A percentile compares a stretch with the other conserved stretches of the same genome.
Evolutionary conservation across 371 early-diverging fungal genomes (phyloP).

Genomic region (Mucor irregularis): DNA sequence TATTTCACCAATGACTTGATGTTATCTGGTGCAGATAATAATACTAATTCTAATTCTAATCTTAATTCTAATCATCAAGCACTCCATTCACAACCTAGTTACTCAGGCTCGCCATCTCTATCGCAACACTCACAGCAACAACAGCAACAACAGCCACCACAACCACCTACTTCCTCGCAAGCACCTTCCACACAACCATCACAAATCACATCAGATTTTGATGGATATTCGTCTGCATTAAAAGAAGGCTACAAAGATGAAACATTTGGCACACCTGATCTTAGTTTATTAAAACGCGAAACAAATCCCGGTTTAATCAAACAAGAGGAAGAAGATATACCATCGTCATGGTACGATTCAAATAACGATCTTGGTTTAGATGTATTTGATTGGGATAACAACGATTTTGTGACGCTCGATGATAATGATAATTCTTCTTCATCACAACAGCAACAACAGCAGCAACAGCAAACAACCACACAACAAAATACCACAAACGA

Average conservation of each 20-base stretch:
- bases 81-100: not conserved
- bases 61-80: not conserved
- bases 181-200: not conserved
- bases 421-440: conserved; percentile 3
- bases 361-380: conserved; percentile 31
- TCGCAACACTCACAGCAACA: conserved; percentile 5
- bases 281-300: conserved; percentile 2
- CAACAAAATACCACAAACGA: not conserved
- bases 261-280: conserved; percentile 27
- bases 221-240: conserved; percentile 21
- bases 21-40: not conserved
- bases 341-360: conserved; percentile 34
- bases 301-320: conserved; percentile 1
- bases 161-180: not conserved
- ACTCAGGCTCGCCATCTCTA: no score
- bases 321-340: conserved; percentile 17
- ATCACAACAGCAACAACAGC: not conserved
- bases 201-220: not conserved
- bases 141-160: conserved; percentile 9
- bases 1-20: conserved; percentile 1
- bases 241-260: conserved; percentile 47
- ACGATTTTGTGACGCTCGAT: conserved; percentile 25
- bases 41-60: not conserved
- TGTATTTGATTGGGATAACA: conserved; percentile 38
- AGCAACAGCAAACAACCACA: not conserved